phyloP scores from a whole-genome alignment of 495 filamentous ascomycete genomes.

The Annulohypoxylon moriforme region DNA sequence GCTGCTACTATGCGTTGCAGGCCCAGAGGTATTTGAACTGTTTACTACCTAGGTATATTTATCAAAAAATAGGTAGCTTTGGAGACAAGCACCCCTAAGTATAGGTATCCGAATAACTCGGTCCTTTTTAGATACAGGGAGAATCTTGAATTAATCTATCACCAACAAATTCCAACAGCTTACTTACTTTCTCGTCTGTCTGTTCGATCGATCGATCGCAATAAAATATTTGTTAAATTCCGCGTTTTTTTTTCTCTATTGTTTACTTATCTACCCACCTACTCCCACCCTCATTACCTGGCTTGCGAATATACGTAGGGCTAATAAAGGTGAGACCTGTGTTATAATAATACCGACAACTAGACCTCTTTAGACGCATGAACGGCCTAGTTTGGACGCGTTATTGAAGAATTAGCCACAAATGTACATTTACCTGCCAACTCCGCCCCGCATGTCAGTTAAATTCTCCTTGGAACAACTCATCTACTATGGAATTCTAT shows the following conservation, averaged over 20 bases:
- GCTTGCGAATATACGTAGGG: conserved; percentile 1
- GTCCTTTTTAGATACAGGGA: background rate
- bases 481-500: background rate
- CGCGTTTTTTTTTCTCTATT: background rate
- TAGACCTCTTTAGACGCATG: background rate
- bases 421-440: background rate
- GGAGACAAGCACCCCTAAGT: background rate
- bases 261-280: background rate
- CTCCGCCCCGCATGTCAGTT: background rate
- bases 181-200: background rate
- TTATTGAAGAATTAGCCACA: background rate
- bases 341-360: background rate
- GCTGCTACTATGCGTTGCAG: too few relatives aligned
- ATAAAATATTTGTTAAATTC: conserved; percentile 6
- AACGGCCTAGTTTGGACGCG: background rate
- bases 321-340: conserved; percentile 20
- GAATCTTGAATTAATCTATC: background rate
- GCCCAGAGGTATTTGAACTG: too few relatives aligned
- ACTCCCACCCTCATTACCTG: background rate
- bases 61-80: background rate
- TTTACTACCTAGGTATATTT: too few relatives aligned
- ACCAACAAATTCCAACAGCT: conserved; percentile 24
- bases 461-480: background rate
- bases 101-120: background rate
- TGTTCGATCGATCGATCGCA: conserved; percentile 10